Percentiles rank a stretch among this genome's conserved stretches.
Conservation (phyloP, 192 early-diverging fungal species). For the Coemansia sp. region DNA sequence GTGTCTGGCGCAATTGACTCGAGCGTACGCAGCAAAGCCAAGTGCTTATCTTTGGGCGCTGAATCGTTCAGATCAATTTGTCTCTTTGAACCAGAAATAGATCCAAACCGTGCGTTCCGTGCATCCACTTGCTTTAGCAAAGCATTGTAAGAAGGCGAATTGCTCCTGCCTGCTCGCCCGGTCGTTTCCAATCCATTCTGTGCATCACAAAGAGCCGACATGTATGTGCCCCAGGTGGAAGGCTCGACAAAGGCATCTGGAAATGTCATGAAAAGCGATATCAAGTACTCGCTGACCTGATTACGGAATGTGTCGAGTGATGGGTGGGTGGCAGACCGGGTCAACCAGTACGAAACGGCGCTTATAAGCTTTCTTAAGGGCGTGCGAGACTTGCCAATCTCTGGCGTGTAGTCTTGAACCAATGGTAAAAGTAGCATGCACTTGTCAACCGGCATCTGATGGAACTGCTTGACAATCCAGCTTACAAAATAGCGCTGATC, state of each 20-base stretch:
- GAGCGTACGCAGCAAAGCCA: conserved; percentile 13
- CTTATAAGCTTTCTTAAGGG: conserved; percentile 50
- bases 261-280: conserved; percentile 28
- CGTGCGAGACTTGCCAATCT: conserved; percentile 49
- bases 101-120: conserved; percentile 29
- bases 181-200: not conserved
- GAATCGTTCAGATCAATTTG: not conserved
- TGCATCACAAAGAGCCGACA: conserved; percentile 14
- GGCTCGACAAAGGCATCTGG: conserved; percentile 56
- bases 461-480: conserved; percentile 40
- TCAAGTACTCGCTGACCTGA: conserved; percentile 17
- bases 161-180: not conserved
- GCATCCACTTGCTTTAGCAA: conserved; percentile 18
- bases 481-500: conserved; percentile 51
- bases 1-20: conserved; percentile 14
- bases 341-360: conserved; percentile 29
- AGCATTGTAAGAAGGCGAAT: not conserved
- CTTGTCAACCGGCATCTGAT: conserved; percentile 26
- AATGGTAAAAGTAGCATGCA: conserved; percentile 46
- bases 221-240: conserved; percentile 34
- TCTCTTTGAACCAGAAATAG: conserved; percentile 2
- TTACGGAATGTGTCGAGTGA: conserved; percentile 18
- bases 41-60: not conserved
- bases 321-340: conserved; percentile 20
- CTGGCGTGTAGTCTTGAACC: conserved; percentile 32